phyloP scores from a whole-genome alignment of 169 alveolate species.

The Eimeria acervulina region DNA sequence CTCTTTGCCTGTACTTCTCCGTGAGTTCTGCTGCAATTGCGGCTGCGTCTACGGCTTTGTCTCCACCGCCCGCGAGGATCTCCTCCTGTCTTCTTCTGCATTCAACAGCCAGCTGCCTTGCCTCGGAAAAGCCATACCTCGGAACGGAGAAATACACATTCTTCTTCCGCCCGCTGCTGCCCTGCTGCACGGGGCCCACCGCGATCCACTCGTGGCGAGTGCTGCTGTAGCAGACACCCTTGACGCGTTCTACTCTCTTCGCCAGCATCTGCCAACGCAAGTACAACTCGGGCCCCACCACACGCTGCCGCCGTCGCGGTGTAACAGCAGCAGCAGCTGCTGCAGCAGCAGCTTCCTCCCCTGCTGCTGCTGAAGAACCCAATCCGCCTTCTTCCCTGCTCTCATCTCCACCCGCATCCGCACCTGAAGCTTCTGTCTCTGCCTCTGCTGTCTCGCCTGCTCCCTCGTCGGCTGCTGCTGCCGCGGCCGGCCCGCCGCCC shows the following conservation, averaged over 20 bases:
- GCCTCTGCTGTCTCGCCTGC: slow-evolving; percentile 18
- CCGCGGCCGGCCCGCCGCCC: neutral
- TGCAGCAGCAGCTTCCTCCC: slow-evolving; percentile 41
- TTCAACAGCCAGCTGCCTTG: slow-evolving; percentile 74
- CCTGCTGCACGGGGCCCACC: slow-evolving; percentile 72
- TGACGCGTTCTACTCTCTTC: slow-evolving; percentile 21
- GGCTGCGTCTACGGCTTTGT: slow-evolving; percentile 67
- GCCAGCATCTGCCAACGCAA: slow-evolving; percentile 71
- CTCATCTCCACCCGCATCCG: slow-evolving; percentile 46
- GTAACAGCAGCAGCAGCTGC: slow-evolving; percentile 24
- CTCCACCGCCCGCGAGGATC: slow-evolving; percentile 69
- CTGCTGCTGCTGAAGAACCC: slow-evolving; percentile 49
- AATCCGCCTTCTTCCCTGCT: neutral
- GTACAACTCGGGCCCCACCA: slow-evolving; percentile 64
- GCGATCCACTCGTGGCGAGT: slow-evolving; percentile 78
- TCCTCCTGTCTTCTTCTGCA: slow-evolving; percentile 78
- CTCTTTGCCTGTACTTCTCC: slow-evolving; percentile 60
- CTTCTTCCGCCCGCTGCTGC: slow-evolving; percentile 73
- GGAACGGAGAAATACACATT: slow-evolving; percentile 73
- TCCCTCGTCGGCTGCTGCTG: slow-evolving; percentile 18
- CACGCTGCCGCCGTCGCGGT: slow-evolving; percentile 75
- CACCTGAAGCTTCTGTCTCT: neutral
- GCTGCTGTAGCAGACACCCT: slow-evolving; percentile 80
- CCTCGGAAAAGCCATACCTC: slow-evolving; percentile 73
- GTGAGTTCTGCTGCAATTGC: slow-evolving; percentile 76